Percentiles rank a stretch among this genome's conserved stretches.
Conservation (phyloP, 2,329 filamentous ascomycete species). For the Trichophyton simii region DNA sequence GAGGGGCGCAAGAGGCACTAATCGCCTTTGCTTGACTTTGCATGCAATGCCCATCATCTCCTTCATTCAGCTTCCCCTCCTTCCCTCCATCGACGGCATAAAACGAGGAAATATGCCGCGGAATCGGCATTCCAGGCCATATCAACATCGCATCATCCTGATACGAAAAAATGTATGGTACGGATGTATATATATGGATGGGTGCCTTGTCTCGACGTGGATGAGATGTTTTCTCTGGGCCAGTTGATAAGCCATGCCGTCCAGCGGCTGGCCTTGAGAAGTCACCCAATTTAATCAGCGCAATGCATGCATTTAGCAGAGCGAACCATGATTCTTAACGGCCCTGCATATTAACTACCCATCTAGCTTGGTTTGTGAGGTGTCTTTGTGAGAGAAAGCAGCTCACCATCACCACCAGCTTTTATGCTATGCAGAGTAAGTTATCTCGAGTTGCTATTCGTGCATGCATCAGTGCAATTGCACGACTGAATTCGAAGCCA, state of each 20-base stretch:
- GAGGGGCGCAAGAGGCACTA: neutral
- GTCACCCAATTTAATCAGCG: neutral
- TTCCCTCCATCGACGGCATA: neutral
- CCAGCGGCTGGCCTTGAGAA: neutral
- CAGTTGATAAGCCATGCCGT: neutral
- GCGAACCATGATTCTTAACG: neutral
- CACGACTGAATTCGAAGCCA: neutral
- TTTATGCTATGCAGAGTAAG: neutral
- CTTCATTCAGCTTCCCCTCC: neutral
- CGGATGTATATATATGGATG: neutral
- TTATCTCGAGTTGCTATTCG: neutral
- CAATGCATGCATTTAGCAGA: neutral
- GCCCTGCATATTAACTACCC: neutral
- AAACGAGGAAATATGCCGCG: neutral
- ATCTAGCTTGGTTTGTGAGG: neutral
- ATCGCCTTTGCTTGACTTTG: neutral
- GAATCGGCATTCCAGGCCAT: neutral
- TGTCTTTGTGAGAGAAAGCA: too few species aligned
- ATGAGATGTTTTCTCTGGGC: neutral
- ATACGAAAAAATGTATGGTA: neutral
- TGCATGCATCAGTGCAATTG: neutral
- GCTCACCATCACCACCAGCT: too few species aligned
- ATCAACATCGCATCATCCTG: neutral
- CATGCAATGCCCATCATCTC: neutral
- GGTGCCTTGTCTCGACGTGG: neutral